Percentiles rank a stretch among this genome's conserved stretches.
Evolutionary conservation across 768 basidiomycete genomes (phyloP).

Genomic region (Ephemerocybe angulata): DNA sequence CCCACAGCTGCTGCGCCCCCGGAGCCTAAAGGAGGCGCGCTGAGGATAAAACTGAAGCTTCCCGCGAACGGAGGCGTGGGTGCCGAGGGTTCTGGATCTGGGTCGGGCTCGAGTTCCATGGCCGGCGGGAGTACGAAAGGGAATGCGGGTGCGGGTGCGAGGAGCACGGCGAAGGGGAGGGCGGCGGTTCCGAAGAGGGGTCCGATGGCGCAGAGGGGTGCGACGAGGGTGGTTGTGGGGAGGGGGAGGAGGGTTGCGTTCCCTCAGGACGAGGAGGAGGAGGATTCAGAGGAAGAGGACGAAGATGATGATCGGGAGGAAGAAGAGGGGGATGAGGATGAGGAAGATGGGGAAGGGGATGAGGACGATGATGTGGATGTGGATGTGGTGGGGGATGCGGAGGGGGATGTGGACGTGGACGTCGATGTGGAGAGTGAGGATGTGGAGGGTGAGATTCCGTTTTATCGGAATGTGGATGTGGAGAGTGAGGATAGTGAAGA

Average conservation of each 20-base stretch:
- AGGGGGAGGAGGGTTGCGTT: not conserved
- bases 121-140: constrained; percentile 27
- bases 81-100: no score
- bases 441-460: no score
- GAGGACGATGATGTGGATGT: constrained; percentile 35
- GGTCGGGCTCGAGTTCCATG: no score
- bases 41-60: not conserved
- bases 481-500: no score
- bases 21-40: not conserved
- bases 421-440: constrained; percentile 20
- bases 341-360: constrained; percentile 30
- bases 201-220: constrained; percentile 28
- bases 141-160: constrained; percentile 24
- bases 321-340: constrained; percentile 14
- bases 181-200: constrained; percentile 21
- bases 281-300: not conserved
- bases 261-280: not conserved
- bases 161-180: constrained; percentile 29
- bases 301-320: not conserved
- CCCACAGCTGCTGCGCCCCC: not conserved
- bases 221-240: constrained; percentile 36
- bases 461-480: no score
- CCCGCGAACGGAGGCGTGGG: no score
- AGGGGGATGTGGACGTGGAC: no score
- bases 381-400: constrained; percentile 17